Conservation (phyloP, 805 yeast genomes). For the Candida ficus region DNA sequence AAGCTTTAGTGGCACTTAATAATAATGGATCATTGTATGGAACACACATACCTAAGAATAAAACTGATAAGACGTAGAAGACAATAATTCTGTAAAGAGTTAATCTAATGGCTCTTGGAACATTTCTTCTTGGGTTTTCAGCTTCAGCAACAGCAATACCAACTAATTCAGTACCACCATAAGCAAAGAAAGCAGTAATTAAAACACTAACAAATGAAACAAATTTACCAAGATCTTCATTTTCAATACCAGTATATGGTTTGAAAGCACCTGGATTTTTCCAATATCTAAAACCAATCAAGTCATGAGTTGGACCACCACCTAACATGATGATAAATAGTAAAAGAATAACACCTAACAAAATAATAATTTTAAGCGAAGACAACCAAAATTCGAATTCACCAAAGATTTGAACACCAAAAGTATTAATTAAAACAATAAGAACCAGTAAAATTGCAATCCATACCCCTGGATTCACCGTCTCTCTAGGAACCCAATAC, state of each 20-base stretch:
- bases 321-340: conserved; percentile 63
- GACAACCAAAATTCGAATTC: conserved; percentile 49
- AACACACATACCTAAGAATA: conserved; percentile 62
- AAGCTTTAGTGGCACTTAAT: conserved; percentile 49
- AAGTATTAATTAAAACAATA: conserved; percentile 41
- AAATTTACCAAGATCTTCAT: conserved; percentile 43
- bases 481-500: conserved; percentile 39
- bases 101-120: conserved; percentile 46
- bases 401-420: conserved; percentile 49
- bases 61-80: conserved; percentile 59
- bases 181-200: conserved; percentile 65
- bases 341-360: conserved; percentile 54
- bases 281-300: conserved; percentile 70
- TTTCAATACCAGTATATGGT: conserved; percentile 17
- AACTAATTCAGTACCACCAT: conserved; percentile 60
- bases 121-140: conserved; percentile 38
- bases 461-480: conserved; percentile 55
- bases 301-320: conserved; percentile 69
- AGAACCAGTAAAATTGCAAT: conserved; percentile 37
- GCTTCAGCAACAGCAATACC: conserved; percentile 48
- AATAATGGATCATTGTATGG: conserved; percentile 51
- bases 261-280: conserved; percentile 60
- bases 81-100: conserved; percentile 70
- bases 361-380: conserved; percentile 47
- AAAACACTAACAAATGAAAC: conserved; percentile 52